Evolutionary conservation across 345 rosid species (phyloP).

Genomic region (Salix udensis): DNA sequence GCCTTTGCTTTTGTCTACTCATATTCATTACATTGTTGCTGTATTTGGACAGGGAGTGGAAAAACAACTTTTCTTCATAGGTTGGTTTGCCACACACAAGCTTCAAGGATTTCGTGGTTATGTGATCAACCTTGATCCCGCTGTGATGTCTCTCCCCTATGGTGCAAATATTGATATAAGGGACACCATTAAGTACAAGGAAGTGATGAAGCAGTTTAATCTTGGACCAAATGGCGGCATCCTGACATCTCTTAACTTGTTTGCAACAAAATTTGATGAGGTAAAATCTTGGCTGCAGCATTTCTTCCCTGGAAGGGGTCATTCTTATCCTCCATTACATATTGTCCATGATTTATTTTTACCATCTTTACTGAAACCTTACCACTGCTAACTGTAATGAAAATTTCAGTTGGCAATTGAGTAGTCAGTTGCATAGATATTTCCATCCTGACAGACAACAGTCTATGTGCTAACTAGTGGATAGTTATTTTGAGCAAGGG

Average conservation of each 20-base stretch:
- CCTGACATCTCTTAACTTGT: conserved; percentile 69
- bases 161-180: conserved; percentile 80
- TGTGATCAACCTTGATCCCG: conserved; percentile 83
- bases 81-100: conserved; percentile 67
- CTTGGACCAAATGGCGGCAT: conserved; percentile 87
- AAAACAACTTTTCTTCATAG: conserved; percentile 75
- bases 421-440: not conserved
- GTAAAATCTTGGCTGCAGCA: conserved; percentile 20
- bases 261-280: conserved; percentile 81
- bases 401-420: not conserved
- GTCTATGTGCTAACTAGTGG: not conserved
- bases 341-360: not conserved
- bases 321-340: not conserved
- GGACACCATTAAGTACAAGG: conserved; percentile 73
- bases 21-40: not conserved
- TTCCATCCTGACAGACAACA: not conserved
- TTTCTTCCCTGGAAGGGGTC: not conserved
- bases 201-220: conserved; percentile 81
- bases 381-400: not conserved
- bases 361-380: not conserved
- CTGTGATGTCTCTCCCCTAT: conserved; percentile 75
- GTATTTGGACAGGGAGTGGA: conserved; percentile 54
- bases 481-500: not conserved
- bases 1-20: not conserved
- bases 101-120: conserved; percentile 57